Percentiles rank a stretch among this genome's conserved stretches.
These are phyloP conservation scores for Vishniacozyma victoriae DNA, from an alignment of 768 basidiomycete species.

Conservation along the genomic window DNA sequence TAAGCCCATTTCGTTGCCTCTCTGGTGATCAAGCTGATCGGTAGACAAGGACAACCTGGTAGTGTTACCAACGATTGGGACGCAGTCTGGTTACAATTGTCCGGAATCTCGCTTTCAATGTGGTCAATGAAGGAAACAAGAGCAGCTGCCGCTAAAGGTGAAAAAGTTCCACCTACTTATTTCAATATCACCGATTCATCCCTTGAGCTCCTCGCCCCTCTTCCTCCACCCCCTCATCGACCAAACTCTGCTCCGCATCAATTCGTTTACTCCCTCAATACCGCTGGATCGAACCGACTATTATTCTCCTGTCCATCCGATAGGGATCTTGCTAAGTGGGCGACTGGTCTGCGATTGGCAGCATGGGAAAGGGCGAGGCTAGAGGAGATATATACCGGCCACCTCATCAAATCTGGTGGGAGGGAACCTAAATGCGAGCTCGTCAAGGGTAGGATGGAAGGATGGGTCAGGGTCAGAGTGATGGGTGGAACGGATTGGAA, in stretches of 20 bases:
- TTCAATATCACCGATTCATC: conserved; percentile 46
- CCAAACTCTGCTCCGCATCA: conserved; percentile 42
- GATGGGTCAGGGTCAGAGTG: conserved; percentile 81
- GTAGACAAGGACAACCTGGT: conserved; percentile 44
- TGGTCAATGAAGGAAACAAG: conserved; percentile 49
- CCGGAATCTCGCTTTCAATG: conserved; percentile 45
- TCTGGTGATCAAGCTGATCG: neutral
- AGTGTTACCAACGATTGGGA: conserved; percentile 47
- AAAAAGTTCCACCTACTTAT: conserved; percentile 47
- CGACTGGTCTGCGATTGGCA: conserved; percentile 78
- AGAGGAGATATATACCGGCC: conserved; percentile 96
- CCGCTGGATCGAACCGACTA: conserved; percentile 82
- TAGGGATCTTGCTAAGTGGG: conserved; percentile 73
- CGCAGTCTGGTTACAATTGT: conserved; percentile 46
- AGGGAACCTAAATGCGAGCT: conserved; percentile 59
- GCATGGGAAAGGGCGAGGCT: conserved; percentile 92
- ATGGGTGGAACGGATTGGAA: conserved; percentile 99
- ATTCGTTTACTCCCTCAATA: conserved; percentile 82
- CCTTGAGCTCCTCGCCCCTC: conserved; percentile 45
- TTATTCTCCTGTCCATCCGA: conserved; percentile 78
- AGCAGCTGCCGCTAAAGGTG: conserved; percentile 44
- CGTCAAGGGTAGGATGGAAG: conserved; percentile 70
- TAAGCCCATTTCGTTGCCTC: conserved; percentile 4
- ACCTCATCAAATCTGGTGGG: conserved; percentile 61
- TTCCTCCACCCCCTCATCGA: conserved; percentile 47